A percentile compares a stretch with the other conserved stretches of the same genome.
Conservation (phyloP, 768 basidiomycete genomes). For the Steccherinum ochraceum region DNA sequence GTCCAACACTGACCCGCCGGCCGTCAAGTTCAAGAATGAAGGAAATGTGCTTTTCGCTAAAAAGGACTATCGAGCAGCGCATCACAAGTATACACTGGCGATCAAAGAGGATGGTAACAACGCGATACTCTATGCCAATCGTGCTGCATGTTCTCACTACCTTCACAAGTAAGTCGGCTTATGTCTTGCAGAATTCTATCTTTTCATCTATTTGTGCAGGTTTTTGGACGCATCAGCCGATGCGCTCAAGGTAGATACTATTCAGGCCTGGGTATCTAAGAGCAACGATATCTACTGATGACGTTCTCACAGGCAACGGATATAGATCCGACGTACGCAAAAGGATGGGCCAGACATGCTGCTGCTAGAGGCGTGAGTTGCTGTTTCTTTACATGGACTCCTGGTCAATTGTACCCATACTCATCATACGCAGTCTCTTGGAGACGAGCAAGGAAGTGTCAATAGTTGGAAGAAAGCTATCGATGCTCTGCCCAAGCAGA, state of each 20-base stretch:
- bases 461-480: not conserved
- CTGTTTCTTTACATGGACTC: not conserved
- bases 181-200: too few relatives aligned
- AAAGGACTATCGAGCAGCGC: constrained; percentile 28
- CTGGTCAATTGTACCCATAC: not conserved
- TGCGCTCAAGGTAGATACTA: too few relatives aligned
- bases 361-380: constrained; percentile 15
- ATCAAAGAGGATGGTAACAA: constrained; percentile 33
- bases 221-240: too few relatives aligned
- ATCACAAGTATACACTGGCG: constrained; percentile 35
- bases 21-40: constrained; percentile 28
- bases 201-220: too few relatives aligned
- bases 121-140: constrained; percentile 38
- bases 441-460: not conserved
- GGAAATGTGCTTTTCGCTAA: constrained; percentile 34
- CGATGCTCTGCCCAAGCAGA: not conserved
- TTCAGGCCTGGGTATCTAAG: too few relatives aligned
- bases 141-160: constrained; percentile 36
- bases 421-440: not conserved
- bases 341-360: constrained; percentile 36
- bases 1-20: not conserved
- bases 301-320: constrained; percentile 32
- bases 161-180: constrained; percentile 30
- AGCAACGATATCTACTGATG: too few relatives aligned
- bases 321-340: constrained; percentile 34